phyloP scores from a whole-genome alignment of 2,329 filamentous ascomycete species.

The Fusarium marasasianum region DNA sequence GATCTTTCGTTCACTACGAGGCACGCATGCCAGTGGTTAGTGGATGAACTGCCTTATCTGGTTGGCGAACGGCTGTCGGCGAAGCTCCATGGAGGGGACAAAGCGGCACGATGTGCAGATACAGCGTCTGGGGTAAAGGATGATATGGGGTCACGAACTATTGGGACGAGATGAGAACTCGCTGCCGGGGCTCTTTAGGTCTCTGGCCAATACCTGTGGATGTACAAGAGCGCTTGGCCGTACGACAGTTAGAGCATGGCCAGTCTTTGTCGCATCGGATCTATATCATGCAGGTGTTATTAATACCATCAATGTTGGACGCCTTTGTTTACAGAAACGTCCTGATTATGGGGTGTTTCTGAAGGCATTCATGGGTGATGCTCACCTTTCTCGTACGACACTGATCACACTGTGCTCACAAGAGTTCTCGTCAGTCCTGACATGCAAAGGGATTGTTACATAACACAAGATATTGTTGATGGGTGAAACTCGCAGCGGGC shows the following conservation, averaged over 20 bases:
- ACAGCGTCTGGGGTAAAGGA: background rate
- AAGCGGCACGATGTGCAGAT: background rate
- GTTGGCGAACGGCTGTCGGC: background rate
- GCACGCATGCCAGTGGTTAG: slow-evolving; percentile 6
- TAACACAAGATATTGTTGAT: background rate
- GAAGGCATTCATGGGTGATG: slow-evolving; percentile 8
- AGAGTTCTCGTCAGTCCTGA: slow-evolving; percentile 5
- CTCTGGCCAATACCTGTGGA: slow-evolving; percentile 64
- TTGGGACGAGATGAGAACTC: slow-evolving; percentile 68
- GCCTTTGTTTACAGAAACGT: background rate
- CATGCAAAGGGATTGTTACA: background rate
- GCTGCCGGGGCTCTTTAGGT: slow-evolving; percentile 63
- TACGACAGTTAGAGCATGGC: slow-evolving; percentile 67
- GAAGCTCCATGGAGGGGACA: background rate
- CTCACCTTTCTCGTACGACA: slow-evolving; percentile 54
- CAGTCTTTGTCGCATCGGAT: slow-evolving; percentile 68
- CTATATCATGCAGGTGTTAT: slow-evolving; percentile 48
- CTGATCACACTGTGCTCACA: slow-evolving; percentile 54
- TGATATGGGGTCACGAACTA: slow-evolving; percentile 56
- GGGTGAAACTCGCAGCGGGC: background rate
- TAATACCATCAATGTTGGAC: slow-evolving; percentile 2
- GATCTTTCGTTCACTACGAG: slow-evolving; percentile 61
- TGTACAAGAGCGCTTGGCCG: slow-evolving; percentile 62
- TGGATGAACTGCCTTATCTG: background rate
- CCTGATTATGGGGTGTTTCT: slow-evolving; percentile 5